Evolutionary conservation across 768 basidiomycete species (phyloP).

Genomic region (Suillus bovinus): DNA sequence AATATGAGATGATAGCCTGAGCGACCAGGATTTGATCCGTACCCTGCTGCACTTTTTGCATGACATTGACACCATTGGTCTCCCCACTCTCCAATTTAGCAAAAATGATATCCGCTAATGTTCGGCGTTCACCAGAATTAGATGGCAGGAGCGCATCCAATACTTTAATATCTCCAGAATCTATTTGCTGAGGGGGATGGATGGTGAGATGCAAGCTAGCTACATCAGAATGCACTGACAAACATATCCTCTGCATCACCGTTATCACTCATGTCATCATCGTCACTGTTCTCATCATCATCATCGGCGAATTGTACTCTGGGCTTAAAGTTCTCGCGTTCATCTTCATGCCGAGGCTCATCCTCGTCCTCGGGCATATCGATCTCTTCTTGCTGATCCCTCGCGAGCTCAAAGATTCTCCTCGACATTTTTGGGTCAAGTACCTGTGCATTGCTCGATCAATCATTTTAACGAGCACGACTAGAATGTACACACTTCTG

Average conservation of each 20-base stretch:
- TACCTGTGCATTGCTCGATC: slow-evolving; percentile 41
- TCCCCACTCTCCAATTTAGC: slow-evolving; percentile 75
- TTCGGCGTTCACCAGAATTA: slow-evolving; percentile 74
- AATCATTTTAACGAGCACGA: slow-evolving; percentile 11
- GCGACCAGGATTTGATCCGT: slow-evolving; percentile 2
- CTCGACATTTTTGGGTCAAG: slow-evolving; percentile 81
- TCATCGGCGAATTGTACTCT: slow-evolving; percentile 44
- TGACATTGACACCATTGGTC: slow-evolving; percentile 53
- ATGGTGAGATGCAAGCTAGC: slow-evolving; percentile 11
- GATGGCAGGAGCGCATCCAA: slow-evolving; percentile 80
- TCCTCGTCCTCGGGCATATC: slow-evolving; percentile 62
- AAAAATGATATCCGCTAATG: slow-evolving; percentile 96
- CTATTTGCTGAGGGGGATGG: slow-evolving; percentile 72
- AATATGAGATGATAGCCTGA: slow-evolving; percentile 12
- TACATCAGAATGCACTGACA: slow-evolving; percentile 39
- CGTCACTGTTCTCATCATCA: slow-evolving; percentile 38
- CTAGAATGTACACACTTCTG: slow-evolving; percentile 39
- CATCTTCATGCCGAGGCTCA: slow-evolving; percentile 37
- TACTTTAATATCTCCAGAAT: slow-evolving; percentile 84
- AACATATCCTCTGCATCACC: slow-evolving; percentile 64
- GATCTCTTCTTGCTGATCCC: slow-evolving; percentile 90
- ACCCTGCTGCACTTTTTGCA: slow-evolving; percentile 66
- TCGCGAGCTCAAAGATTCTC: slow-evolving; percentile 89
- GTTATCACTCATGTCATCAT: slow-evolving; percentile 39
- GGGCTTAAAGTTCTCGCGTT: slow-evolving; percentile 30